Percentiles rank a stretch among this genome's conserved stretches.
Conservation (phyloP, 2,329 filamentous ascomycete species). For the Sporothrix brasiliensis region DNA sequence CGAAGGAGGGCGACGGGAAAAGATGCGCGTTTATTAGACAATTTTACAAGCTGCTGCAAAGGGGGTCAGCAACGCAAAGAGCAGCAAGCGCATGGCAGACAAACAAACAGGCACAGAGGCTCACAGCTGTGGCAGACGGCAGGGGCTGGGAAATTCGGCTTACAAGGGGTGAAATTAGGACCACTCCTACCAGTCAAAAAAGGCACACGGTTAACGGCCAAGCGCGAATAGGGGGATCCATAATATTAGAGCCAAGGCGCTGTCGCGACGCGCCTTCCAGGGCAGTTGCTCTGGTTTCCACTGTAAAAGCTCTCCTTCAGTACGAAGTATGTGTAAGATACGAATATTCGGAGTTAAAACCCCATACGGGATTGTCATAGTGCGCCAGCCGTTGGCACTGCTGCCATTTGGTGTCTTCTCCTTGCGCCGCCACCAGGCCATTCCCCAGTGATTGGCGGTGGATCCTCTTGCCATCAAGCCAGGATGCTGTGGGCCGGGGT, state of each 20-base stretch:
- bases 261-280: conserved; percentile 7
- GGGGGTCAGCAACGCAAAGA: conserved; percentile 5
- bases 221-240: conserved; percentile 4
- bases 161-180: conserved; percentile 24
- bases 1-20: conserved; percentile 5
- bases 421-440: neutral
- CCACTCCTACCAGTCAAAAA: neutral
- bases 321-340: too few relatives aligned
- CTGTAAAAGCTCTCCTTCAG: neutral
- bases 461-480: neutral
- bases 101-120: neutral
- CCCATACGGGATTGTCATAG: neutral
- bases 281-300: neutral
- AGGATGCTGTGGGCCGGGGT: neutral
- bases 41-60: conserved; percentile 16
- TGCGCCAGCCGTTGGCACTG: neutral
- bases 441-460: conserved; percentile 25
- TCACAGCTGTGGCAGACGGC: neutral
- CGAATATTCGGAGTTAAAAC: neutral
- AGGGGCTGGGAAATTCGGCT: conserved; percentile 23
- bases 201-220: neutral
- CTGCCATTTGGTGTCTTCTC: neutral
- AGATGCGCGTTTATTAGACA: conserved; percentile 24
- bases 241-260: conserved; percentile 18
- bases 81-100: neutral